phyloP scores from a whole-genome alignment of 2,329 filamentous ascomycete genomes.

The Catunica adiposa region DNA sequence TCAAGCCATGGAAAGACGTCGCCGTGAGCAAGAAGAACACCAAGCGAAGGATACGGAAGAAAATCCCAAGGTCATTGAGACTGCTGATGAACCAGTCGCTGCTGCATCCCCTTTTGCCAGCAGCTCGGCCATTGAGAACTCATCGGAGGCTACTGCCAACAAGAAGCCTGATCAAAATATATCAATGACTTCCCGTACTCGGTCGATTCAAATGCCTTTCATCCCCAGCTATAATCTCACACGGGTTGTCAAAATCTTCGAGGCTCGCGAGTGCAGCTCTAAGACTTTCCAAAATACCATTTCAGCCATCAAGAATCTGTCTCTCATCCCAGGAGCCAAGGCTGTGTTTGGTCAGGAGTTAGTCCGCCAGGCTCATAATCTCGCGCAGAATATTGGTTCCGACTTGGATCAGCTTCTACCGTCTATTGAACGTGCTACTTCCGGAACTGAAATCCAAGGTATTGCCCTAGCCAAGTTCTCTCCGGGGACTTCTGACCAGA shows the following conservation, averaged over 20 bases:
- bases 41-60: conserved; percentile 22
- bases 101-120: not conserved
- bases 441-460: conserved; percentile 87
- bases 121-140: conserved; percentile 11
- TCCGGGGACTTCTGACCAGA: conserved; percentile 86
- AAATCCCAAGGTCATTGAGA: conserved; percentile 6
- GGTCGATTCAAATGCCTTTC: conserved; percentile 55
- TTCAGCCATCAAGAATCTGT: conserved; percentile 96
- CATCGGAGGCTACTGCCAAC: conserved; percentile 17
- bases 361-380: conserved; percentile 65
- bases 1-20: conserved; percentile 63
- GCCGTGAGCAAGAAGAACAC: conserved; percentile 52
- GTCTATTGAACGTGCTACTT: conserved; percentile 72
- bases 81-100: conserved; percentile 15
- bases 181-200: not conserved
- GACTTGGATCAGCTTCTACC: conserved; percentile 74
- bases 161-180: conserved; percentile 17
- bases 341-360: conserved; percentile 85
- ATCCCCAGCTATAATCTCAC: conserved; percentile 81
- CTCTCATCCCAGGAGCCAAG: conserved; percentile 78
- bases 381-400: conserved; percentile 69
- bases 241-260: conserved; percentile 90
- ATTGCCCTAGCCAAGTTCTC: conserved; percentile 91
- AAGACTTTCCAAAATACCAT: conserved; percentile 97
- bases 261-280: conserved; percentile 86